A percentile compares a stretch with the other conserved stretches of the same genome.
These are phyloP conservation scores for Suillus tomentosus DNA, from an alignment of 768 basidiomycete genomes.

Conservation along the genomic window DNA sequence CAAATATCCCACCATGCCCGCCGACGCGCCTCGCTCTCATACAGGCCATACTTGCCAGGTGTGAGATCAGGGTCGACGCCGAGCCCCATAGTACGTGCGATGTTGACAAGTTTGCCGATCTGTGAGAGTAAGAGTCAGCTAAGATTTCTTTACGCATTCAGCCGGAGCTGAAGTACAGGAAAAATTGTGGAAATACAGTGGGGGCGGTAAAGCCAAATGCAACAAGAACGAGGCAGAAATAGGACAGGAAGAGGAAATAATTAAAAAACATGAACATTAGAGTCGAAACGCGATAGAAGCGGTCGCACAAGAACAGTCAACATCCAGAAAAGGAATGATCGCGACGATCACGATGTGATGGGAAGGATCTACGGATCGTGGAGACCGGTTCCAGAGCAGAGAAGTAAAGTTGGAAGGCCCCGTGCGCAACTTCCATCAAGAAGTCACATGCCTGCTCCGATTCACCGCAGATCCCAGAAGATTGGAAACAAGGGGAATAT, in stretches of 20 bases:
- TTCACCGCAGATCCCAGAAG: not conserved
- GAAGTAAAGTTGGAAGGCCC: not conserved
- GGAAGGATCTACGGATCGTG: conserved; percentile 4
- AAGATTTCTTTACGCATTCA: not conserved
- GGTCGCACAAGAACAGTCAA: not conserved
- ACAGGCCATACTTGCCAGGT: conserved; percentile 47
- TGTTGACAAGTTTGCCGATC: conserved; percentile 71
- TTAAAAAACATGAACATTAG: not conserved
- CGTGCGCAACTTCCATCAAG: conserved; percentile 1
- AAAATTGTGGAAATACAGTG: too few species aligned
- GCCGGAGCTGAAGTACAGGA: not conserved
- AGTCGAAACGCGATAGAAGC: not conserved
- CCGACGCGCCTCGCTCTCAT: conserved; percentile 53
- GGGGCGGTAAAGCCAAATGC: not conserved
- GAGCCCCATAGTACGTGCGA: conserved; percentile 66
- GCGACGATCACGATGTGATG: not conserved
- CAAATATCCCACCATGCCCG: conserved; percentile 80
- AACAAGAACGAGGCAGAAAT: conserved; percentile 15
- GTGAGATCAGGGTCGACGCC: conserved; percentile 58
- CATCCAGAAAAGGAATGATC: not conserved
- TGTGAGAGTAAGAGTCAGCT: conserved; percentile 21
- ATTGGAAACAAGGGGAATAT: not conserved
- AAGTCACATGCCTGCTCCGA: not conserved
- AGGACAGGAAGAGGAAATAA: not conserved
- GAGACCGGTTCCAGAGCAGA: not conserved